These are phyloP conservation scores for Auriscalpium vulgare DNA, from an alignment of 768 basidiomycete genomes.

Conservation along the genomic window DNA sequence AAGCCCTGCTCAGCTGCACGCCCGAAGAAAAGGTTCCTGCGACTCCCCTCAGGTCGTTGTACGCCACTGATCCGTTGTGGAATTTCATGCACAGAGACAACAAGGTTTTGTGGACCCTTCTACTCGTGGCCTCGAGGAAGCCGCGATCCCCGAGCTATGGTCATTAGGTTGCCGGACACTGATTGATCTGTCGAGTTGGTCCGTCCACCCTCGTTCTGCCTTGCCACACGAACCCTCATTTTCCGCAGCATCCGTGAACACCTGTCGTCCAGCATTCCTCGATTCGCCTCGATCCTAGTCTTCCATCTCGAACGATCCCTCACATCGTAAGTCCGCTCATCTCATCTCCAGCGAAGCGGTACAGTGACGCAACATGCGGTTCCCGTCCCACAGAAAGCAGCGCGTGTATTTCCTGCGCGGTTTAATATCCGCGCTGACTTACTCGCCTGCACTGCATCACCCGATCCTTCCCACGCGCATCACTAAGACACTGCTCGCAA, in stretches of 20 bases:
- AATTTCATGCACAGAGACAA: slow-evolving; percentile 26
- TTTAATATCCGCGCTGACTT: slow-evolving; percentile 5
- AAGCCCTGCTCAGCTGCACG: slow-evolving; percentile 38
- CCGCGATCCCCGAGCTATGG: slow-evolving; percentile 45
- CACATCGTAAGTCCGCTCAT: slow-evolving; percentile 33
- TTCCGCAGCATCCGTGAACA: slow-evolving; percentile 40
- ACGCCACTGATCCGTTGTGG: slow-evolving; percentile 5
- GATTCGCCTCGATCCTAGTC: slow-evolving; percentile 42
- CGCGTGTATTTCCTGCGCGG: slow-evolving; percentile 5
- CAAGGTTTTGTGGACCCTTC: slow-evolving; percentile 43
- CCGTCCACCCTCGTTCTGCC: slow-evolving; percentile 11
- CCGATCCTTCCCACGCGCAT: slow-evolving; percentile 9
- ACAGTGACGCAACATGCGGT: neutral
- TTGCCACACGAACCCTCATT: neutral
- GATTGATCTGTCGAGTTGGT: slow-evolving; percentile 43
- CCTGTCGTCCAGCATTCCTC: slow-evolving; percentile 48
- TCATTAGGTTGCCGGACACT: slow-evolving; percentile 45
- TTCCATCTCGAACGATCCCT: slow-evolving; percentile 55
- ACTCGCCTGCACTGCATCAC: slow-evolving; percentile 5
- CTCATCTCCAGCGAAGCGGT: neutral
- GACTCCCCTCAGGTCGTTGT: slow-evolving; percentile 1
- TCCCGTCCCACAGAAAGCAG: slow-evolving; percentile 10
- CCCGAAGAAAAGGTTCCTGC: slow-evolving; percentile 35
- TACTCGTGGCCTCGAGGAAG: slow-evolving; percentile 46
- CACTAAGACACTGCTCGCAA: slow-evolving; percentile 10